These are phyloP conservation scores for Sporothrix protearum DNA, from an alignment of 2,329 filamentous ascomycete species.

Conservation along the genomic window DNA sequence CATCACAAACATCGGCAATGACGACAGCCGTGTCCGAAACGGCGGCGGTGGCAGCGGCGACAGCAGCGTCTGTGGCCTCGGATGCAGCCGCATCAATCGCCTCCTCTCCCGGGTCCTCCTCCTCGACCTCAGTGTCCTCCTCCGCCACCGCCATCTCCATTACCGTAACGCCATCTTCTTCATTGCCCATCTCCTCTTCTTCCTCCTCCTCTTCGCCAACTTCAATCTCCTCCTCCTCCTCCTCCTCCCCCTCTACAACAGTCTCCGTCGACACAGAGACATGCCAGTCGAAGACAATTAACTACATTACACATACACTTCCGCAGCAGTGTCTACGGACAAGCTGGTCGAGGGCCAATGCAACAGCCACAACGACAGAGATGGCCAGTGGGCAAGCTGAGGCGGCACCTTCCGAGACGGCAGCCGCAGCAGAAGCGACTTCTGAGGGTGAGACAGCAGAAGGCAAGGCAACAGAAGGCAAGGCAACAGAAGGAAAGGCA, in stretches of 20 bases:
- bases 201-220: background rate
- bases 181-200: background rate
- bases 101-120: background rate
- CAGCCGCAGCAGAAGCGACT: background rate
- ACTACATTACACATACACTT: constrained; percentile 76
- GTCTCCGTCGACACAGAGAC: constrained; percentile 34
- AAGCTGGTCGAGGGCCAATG: constrained; percentile 46
- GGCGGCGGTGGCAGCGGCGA: background rate
- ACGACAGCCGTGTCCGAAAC: background rate
- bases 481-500: too few relatives aligned
- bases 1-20: background rate
- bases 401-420: constrained; percentile 20
- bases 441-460: background rate
- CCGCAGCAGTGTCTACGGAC: constrained; percentile 71
- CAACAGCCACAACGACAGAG: constrained; percentile 21
- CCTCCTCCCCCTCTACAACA: background rate
- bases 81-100: background rate
- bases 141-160: constrained; percentile 15
- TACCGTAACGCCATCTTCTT: constrained; percentile 9
- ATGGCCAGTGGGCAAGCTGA: constrained; percentile 13
- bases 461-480: too few relatives aligned
- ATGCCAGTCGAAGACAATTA: constrained; percentile 64
- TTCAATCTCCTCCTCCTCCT: background rate
- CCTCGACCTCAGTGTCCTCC: background rate
- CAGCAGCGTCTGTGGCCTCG: background rate